Evolutionary conservation across 2,329 filamentous ascomycete species (phyloP), one percentile per base, ranked within the genome.

Genomic region (Gyromitra esculenta): DNA sequence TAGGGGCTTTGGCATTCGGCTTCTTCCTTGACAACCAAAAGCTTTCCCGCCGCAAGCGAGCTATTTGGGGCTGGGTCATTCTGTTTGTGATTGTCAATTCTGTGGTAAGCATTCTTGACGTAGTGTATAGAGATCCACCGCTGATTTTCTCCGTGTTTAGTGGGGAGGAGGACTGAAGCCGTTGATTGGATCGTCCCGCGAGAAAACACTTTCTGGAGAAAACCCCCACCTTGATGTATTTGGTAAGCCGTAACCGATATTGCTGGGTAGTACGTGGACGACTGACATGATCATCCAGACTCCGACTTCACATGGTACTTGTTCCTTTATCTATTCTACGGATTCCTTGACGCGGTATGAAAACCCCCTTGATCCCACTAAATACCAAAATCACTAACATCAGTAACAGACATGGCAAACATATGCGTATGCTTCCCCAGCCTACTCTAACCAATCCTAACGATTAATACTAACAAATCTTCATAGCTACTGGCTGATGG

Each of bases 401-500:
- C 11, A 5, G 9, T 18, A 31, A 48, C 15, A 75, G 73, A 89
- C 90, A 70, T 97, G 93, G 91, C 95, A 98, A 86, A 95, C 93
- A 0, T 73, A 73, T 9, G 70, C 70, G 31, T 73, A 66, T 52
- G 39, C 18, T 45, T n/a, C n/a, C 39, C n/a, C 21, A 11, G 4
- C 15, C 15, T 31, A 13, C 13, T 2, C 7, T 15, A 21, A 5
- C 11, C 57, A 21, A 63, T 13, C 35, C 37, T 7, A 11, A 41
- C 5, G n/a, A 9, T 43, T 25, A 63, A 48, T 63, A n/a, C 5
- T 59, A 31, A 43, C 21, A 35, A 31, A 57, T 31, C 11, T 4
- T 3, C 90, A 87, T 81, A 90, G 94, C 64, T 97, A 98, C 87
- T 97, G 94, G 94, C 94, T 91, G 86, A 97, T 98, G 91, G 95